A percentile compares a stretch with the other conserved stretches of the same genome.
These are phyloP conservation scores for Spergularia bocconei DNA, from an alignment of 148 eudicot species.

Conservation along the genomic window DNA sequence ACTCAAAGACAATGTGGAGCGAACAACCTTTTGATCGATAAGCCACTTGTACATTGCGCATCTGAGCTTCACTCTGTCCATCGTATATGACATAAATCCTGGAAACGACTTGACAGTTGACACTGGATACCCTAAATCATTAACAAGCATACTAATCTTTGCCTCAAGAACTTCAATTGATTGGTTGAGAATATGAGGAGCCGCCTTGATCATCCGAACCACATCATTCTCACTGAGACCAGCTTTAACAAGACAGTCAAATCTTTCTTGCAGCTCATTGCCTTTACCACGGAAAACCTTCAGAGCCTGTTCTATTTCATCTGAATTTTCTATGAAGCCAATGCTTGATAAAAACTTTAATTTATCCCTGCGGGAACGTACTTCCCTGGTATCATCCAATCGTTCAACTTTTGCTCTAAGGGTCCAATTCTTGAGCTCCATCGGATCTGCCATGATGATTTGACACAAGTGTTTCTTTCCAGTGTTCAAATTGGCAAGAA, in stretches of 20 bases:
- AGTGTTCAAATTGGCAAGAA: constrained; percentile 37
- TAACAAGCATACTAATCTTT: constrained; percentile 58
- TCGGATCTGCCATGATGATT: constrained; percentile 51
- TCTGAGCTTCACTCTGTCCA: constrained; percentile 58
- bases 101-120: constrained; percentile 53
- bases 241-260: constrained; percentile 60
- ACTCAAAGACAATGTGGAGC: constrained; percentile 42
- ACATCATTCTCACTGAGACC: constrained; percentile 55
- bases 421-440: constrained; percentile 54
- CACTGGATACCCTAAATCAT: constrained; percentile 59
- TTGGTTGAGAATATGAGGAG: constrained; percentile 63
- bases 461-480: constrained; percentile 48
- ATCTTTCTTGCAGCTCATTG: constrained; percentile 66
- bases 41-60: constrained; percentile 71
- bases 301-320: constrained; percentile 56
- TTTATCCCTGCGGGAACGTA: constrained; percentile 30
- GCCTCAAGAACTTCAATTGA: constrained; percentile 42
- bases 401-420: constrained; percentile 35
- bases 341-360: constrained; percentile 50
- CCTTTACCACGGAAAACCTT: constrained; percentile 61
- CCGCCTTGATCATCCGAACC: constrained; percentile 42
- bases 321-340: constrained; percentile 61
- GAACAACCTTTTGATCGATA: constrained; percentile 33
- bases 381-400: constrained; percentile 21
- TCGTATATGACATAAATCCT: constrained; percentile 38